Base-by-base conservation (phyloP, 1,139 yeast species). In the Casaregolazyma suthepensis region DNA sequence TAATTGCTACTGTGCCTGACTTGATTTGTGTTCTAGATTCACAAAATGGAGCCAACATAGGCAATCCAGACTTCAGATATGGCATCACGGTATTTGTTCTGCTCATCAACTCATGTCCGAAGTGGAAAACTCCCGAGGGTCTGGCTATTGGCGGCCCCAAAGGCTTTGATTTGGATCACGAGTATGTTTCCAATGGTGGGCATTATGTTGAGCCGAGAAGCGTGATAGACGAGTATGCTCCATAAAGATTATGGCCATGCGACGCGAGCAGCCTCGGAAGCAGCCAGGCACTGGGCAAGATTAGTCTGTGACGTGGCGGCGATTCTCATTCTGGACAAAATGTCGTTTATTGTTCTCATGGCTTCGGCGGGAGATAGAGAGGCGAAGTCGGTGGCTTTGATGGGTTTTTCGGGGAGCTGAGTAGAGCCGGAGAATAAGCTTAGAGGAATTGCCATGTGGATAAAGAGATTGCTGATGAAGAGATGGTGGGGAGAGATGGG, bases 51-150 rank as follows among this genome's bases (percentile, higher is more conserved):
- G 77, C 74, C 54, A 79, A 78, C 3, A 69, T 76, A 13, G 80
- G 80, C 2, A 75, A 78, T 1, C 77, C 76, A 12, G 79, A 76
- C 48, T 76, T 74, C 61, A 66, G 75, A 46, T 76, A 76, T 59
- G 79, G 80, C 1, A 57, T 76, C 26, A 55, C 67, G 45, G 80
- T 76, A 5, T 64, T 66, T 58, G 79, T 76, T 1, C 51, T 76
- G 10, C 77, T 66, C 3, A 67, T 76, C 53, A 68, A 79, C 0
- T 75, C 79, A 35, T 62, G 68, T 50, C 61, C 69, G 45, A 59
- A 64, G 43, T 76, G 80, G 80, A 69, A 71, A 1, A 40, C 52
- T 22, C 29, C 47, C 5, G 67, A 64, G 31, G 79, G 73, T 0
- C 45, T 76, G 13, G 62, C 63, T 37, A 59, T 72, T 46, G 79